Conservation (phyloP, 1,284 basidiomycete species). For the Athelia sp. region DNA sequence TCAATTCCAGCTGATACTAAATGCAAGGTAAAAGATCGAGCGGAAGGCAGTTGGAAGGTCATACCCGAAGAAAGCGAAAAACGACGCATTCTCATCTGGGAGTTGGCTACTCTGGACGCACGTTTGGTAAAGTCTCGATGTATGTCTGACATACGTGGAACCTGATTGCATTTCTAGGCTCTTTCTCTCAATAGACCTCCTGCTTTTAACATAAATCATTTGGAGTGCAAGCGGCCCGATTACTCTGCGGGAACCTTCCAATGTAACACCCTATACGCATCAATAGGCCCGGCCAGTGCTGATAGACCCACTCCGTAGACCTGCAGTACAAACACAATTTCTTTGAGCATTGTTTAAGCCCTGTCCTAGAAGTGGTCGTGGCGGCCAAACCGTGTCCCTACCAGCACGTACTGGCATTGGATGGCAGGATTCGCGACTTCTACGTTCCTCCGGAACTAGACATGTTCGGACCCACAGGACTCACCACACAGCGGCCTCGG, state of each 20-base stretch:
- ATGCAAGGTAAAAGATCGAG: constrained; percentile 47
- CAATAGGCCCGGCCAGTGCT: constrained; percentile 39
- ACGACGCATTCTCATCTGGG: constrained; percentile 69
- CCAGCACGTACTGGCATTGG: constrained; percentile 49
- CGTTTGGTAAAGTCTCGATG: constrained; percentile 50
- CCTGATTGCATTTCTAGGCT: constrained; percentile 35
- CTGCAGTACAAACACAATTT: constrained; percentile 73
- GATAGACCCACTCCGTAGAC: constrained; percentile 33
- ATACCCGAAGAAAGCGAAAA: constrained; percentile 66
- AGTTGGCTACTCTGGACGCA: constrained; percentile 68
- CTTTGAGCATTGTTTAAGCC: constrained; percentile 57
- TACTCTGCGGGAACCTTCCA: constrained; percentile 49
- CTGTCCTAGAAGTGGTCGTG: constrained; percentile 63
- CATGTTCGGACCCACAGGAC: constrained; percentile 29
- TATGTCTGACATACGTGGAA: constrained; percentile 2
- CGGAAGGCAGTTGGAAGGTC: constrained; percentile 60
- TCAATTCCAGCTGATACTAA: constrained; percentile 1
- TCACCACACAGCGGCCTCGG: constrained; percentile 41
- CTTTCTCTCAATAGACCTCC: constrained; percentile 76
- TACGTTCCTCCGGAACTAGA: constrained; percentile 52
- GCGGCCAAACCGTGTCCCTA: constrained; percentile 56
- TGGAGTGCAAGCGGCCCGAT: constrained; percentile 62
- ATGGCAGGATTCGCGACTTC: constrained; percentile 57
- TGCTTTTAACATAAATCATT: constrained; percentile 62
- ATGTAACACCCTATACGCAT: constrained; percentile 42